Percentiles rank a stretch among this genome's conserved stretches.
These are phyloP conservation scores for Mrakiaceae sp. DNA, from an alignment of 1,284 basidiomycete genomes.

Conservation along the genomic window DNA sequence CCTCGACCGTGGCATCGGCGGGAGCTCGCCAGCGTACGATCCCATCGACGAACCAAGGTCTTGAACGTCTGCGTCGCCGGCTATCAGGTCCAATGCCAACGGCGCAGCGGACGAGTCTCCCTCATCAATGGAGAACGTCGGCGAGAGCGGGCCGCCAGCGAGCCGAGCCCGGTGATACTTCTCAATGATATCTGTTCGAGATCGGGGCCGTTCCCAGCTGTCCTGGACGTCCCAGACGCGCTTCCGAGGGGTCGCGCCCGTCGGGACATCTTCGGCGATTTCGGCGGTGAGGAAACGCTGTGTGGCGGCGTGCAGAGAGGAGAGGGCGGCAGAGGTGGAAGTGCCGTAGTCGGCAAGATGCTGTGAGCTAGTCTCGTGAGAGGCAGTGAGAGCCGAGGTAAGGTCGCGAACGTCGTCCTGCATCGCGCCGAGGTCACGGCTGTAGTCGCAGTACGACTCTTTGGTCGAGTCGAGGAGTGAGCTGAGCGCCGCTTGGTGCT, in stretches of 20 bases:
- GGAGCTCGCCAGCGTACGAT: no score
- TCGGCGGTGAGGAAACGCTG: slow-evolving; percentile 26
- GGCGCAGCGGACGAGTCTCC: no score
- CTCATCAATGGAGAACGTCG: no score
- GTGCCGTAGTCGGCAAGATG: slow-evolving; percentile 10
- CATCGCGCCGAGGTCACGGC: not conserved
- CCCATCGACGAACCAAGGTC: no score
- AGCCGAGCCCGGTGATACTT: no score
- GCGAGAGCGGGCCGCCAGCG: no score
- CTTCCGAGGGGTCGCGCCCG: slow-evolving; percentile 38
- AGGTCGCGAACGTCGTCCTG: not conserved
- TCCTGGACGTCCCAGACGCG: slow-evolving; percentile 30
- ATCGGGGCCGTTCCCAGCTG: slow-evolving; percentile 30
- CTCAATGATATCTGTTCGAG: slow-evolving; percentile 28
- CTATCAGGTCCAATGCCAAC: no score
- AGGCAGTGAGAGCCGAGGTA: slow-evolving; percentile 16
- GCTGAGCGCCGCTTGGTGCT: slow-evolving; percentile 1
- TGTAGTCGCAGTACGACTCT: not conserved
- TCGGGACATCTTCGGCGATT: slow-evolving; percentile 36
- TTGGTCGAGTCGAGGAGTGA: not conserved
- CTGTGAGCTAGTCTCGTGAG: not conserved
- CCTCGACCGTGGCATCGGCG: no score
- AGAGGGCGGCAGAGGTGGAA: slow-evolving; percentile 21
- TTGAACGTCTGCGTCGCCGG: no score
- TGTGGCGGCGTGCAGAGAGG: slow-evolving; percentile 24